Evolutionary conservation across 108 stramenopile species (phyloP), one percentile per base, ranked within the genome.

Genomic region (Fragilariopsis cylindrus): DNA sequence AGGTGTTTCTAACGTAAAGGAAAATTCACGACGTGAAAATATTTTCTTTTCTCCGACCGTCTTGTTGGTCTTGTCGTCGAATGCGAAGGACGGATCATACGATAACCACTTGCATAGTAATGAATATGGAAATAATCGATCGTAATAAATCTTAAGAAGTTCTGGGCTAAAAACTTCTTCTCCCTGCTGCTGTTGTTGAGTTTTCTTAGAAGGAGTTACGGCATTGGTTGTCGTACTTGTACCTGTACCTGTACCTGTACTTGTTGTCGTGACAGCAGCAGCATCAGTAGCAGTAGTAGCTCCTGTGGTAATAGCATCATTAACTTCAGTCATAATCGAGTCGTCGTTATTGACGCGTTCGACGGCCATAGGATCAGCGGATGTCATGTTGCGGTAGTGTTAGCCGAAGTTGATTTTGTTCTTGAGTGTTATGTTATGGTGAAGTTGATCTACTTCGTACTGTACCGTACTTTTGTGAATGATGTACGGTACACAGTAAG

Each of bases 21-120:
- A 96, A 66, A 97, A 98, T 82, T 99, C 98, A n/a, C 99, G 86
- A 39, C 90, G 87, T 21, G 83, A 55, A 67, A 94, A 92, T 41
- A 89, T 30, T 52, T 79, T 74, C 71, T 67, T 78, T 75, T 65
- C 11, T 5, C 13, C 16, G 19, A 11, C 68, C 15, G 4, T 16
- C 8, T 71, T 44, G 12, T 15, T 39, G 64, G 12, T 76, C 40
- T 2, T 48, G 46, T 5, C 48, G 48, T 48, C 50, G 40, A 47
- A 57, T 16, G 6, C 58, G 47, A 71, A 49, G 21, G 68, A 70
- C 15, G 84, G 66, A 65, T 83, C 77, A 74, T 94, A 94, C 52
- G 84, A 78, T 6, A 94, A 81, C 92, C 92, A 93, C 40, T 78
- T 63, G 70, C 83, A 77, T 45, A 97, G 84, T 47, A 91, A 65